phyloP scores from a whole-genome alignment of 345 rosid species.

The Populus deltoides region DNA sequence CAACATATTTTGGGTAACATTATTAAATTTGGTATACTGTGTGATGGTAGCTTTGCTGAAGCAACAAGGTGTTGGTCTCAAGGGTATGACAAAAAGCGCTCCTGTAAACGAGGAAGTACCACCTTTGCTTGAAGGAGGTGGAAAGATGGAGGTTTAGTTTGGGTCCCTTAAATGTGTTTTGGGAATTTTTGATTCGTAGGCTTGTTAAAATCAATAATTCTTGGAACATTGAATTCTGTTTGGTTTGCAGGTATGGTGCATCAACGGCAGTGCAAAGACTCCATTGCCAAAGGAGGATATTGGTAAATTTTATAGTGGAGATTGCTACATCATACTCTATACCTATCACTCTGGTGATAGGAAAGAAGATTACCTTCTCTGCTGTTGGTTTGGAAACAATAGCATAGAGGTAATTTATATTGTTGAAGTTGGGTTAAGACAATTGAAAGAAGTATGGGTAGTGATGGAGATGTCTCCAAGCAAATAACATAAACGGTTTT shows the following conservation, averaged over 20 bases:
- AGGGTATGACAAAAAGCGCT: constrained; percentile 68
- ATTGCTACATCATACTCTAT: constrained; percentile 90
- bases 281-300: constrained; percentile 71
- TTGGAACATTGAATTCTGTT: constrained; percentile 12
- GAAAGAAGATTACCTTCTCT: constrained; percentile 89
- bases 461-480: not conserved
- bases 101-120: constrained; percentile 89
- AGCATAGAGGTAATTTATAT: constrained; percentile 71
- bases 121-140: constrained; percentile 92
- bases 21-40: constrained; percentile 25
- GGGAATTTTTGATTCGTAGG: constrained; percentile 7
- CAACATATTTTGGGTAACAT: constrained; percentile 8
- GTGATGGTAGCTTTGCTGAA: constrained; percentile 70
- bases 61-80: constrained; percentile 91
- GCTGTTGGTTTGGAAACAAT: constrained; percentile 93
- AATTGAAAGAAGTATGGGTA: not conserved
- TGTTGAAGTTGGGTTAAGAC: not conserved
- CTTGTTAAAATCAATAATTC: not conserved
- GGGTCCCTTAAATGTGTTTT: constrained; percentile 17
- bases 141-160: constrained; percentile 84
- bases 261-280: constrained; percentile 75
- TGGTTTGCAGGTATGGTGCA: constrained; percentile 73
- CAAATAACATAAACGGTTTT: not conserved
- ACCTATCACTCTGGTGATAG: constrained; percentile 90
- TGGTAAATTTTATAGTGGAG: constrained; percentile 91